Conservation (phyloP, 257 asterid genomes). For the Ballota nigra region DNA sequence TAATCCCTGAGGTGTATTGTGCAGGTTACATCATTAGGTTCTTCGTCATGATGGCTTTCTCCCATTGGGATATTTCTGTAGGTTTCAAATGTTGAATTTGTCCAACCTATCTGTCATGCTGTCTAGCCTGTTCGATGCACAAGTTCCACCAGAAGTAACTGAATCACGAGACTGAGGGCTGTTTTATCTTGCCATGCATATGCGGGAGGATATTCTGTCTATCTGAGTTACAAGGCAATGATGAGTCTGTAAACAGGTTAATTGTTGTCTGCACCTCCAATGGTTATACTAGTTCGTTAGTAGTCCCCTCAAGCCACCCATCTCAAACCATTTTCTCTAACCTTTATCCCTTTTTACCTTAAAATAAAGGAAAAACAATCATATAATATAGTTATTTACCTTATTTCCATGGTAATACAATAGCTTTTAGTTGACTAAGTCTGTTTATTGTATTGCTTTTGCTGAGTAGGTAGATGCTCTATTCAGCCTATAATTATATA, state of each 20-base stretch:
- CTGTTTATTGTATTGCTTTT: too few species aligned
- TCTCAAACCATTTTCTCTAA: neutral
- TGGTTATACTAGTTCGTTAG: neutral
- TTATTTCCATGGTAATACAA: too few species aligned
- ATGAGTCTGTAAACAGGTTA: slow-evolving; percentile 14
- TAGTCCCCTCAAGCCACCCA: neutral
- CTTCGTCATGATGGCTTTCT: slow-evolving; percentile 19
- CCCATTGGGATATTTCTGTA: slow-evolving; percentile 24
- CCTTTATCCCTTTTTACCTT: neutral
- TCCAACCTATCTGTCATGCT: slow-evolving; percentile 12
- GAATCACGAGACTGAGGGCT: neutral
- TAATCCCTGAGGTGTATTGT: slow-evolving; percentile 37
- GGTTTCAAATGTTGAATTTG: slow-evolving; percentile 21
- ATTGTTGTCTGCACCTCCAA: slow-evolving; percentile 17
- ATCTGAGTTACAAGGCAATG: slow-evolving; percentile 22
- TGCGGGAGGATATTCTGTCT: slow-evolving; percentile 4
- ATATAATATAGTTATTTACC: neutral
- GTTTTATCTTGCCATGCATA: slow-evolving; percentile 2
- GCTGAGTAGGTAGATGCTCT: neutral
- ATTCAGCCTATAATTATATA: neutral
- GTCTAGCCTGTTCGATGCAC: neutral
- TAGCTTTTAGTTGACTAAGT: slow-evolving; percentile 5
- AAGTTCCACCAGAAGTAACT: slow-evolving; percentile 7
- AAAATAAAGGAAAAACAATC: neutral
- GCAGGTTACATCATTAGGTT: slow-evolving; percentile 31